A percentile compares a stretch with the other conserved stretches of the same genome.
These are phyloP conservation scores for Carnegiea gigantea DNA, from an alignment of 179 eudicot genomes.

Conservation along the genomic window DNA sequence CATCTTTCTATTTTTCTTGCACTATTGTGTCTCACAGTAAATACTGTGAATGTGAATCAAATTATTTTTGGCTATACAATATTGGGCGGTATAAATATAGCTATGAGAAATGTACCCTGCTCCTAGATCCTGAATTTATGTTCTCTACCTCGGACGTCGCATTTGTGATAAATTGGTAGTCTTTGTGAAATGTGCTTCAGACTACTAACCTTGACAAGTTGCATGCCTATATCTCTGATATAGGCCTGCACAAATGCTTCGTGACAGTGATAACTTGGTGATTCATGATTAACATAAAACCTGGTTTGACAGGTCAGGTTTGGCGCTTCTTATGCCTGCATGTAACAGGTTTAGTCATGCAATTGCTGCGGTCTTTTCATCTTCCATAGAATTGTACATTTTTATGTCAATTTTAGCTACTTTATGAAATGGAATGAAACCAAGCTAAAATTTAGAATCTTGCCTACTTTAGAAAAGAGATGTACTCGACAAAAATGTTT, in stretches of 20 bases:
- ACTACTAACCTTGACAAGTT: not conserved
- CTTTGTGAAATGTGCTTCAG: not conserved
- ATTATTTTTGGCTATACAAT: not conserved
- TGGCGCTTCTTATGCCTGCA: too few relatives aligned
- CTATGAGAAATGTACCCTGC: not conserved
- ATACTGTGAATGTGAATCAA: conserved; percentile 1
- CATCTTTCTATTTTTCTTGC: not conserved
- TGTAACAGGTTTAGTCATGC: too few relatives aligned
- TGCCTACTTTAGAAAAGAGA: too few relatives aligned
- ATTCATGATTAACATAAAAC: not conserved
- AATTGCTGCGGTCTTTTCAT: too few relatives aligned
- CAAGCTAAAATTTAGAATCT: too few relatives aligned
- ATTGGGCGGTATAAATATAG: too few relatives aligned
- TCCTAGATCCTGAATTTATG: not conserved
- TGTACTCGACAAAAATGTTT: too few relatives aligned
- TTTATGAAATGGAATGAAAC: too few relatives aligned
- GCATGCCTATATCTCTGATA: not conserved
- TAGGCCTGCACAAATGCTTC: not conserved
- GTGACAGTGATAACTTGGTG: not conserved
- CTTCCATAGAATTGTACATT: too few relatives aligned
- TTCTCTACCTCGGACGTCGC: not conserved
- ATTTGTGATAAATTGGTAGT: not conserved
- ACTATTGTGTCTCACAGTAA: not conserved
- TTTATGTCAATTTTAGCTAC: too few relatives aligned
- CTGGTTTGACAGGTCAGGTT: too few relatives aligned